Conservation (phyloP, 1,139 yeast genomes). For the Saccharomycopsis phalli region DNA sequence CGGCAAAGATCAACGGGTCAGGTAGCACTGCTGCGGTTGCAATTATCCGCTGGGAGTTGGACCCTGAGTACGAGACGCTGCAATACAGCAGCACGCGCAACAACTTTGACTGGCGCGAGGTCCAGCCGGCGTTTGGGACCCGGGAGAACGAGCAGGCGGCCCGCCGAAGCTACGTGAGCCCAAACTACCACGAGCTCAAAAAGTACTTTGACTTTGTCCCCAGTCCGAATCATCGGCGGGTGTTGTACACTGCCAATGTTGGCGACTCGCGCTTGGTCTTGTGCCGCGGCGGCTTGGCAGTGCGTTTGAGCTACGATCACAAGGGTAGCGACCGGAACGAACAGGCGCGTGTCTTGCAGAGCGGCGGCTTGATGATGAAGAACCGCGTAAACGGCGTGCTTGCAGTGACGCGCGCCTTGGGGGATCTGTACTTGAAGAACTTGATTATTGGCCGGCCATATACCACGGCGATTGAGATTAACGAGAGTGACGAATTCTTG, state of each 20-base stretch:
- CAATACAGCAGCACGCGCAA: constrained; percentile 14
- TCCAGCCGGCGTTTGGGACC: background rate
- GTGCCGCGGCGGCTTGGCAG: constrained; percentile 63
- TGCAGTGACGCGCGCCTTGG: constrained; percentile 90
- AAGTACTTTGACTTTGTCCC: constrained; percentile 40
- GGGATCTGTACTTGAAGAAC: constrained; percentile 90
- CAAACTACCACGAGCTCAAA: constrained; percentile 22
- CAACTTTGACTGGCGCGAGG: constrained; percentile 15
- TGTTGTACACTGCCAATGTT: constrained; percentile 89
- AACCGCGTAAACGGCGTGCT: constrained; percentile 92
- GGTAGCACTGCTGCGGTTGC: constrained; percentile 98
- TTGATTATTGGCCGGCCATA: constrained; percentile 86
- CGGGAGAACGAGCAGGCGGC: constrained; percentile 11
- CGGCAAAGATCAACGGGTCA: constrained; percentile 53
- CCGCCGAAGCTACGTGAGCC: constrained; percentile 14
- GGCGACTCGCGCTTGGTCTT: constrained; percentile 88
- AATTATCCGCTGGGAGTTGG: constrained; percentile 75
- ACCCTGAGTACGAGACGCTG: constrained; percentile 25
- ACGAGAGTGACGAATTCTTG: constrained; percentile 57
- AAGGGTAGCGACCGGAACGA: constrained; percentile 82
- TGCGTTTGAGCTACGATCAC: constrained; percentile 84
- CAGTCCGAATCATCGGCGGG: constrained; percentile 43
- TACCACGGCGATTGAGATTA: constrained; percentile 78
- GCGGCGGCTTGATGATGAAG: constrained; percentile 84
- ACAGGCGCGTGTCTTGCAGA: constrained; percentile 59